A percentile compares a stretch with the other conserved stretches of the same genome.
Evolutionary conservation across 1,139 yeast genomes (phyloP).

Genomic region (Geotrichum candidum): DNA sequence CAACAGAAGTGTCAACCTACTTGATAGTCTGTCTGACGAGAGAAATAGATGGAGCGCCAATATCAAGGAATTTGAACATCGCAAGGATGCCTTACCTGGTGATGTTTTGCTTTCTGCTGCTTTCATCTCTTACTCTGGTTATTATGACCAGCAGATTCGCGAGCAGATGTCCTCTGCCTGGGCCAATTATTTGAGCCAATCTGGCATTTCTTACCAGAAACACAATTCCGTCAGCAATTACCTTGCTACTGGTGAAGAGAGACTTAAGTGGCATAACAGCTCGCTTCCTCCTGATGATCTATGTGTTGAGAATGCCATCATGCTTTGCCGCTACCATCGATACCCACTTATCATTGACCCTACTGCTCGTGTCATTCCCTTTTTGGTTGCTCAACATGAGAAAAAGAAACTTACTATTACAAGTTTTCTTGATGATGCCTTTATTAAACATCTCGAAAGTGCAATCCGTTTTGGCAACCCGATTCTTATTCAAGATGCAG

Average conservation of each 20-base stretch:
- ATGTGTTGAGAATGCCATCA: conserved; percentile 57
- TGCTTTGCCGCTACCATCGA: conserved; percentile 40
- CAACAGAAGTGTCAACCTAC: conserved; percentile 53
- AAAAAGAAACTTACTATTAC: conserved; percentile 47
- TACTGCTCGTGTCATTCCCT: conserved; percentile 43
- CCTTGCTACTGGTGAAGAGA: conserved; percentile 41
- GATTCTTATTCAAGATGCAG: conserved; percentile 71
- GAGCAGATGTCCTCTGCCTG: conserved; percentile 38
- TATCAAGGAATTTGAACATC: conserved; percentile 45
- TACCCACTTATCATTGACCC: conserved; percentile 74
- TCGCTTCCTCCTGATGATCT: conserved; percentile 56
- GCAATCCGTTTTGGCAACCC: conserved; percentile 79
- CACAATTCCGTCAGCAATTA: conserved; percentile 34
- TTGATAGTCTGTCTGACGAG: conserved; percentile 62
- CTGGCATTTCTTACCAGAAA: conserved; percentile 43
- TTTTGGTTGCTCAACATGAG: conserved; percentile 35
- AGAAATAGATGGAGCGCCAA: conserved; percentile 69
- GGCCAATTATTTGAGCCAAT: conserved; percentile 38
- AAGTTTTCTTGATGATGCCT: conserved; percentile 68
- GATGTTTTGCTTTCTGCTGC: conserved; percentile 61
- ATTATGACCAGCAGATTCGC: conserved; percentile 51
- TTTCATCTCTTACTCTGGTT: conserved; percentile 57
- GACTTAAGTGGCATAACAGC: conserved; percentile 46
- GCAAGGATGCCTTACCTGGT: conserved; percentile 52
- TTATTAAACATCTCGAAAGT: conserved; percentile 66